Percentiles rank a stretch among this genome's conserved stretches.
phyloP scores from a whole-genome alignment of 305 asterid species.

The Euphrasia arctica region DNA sequence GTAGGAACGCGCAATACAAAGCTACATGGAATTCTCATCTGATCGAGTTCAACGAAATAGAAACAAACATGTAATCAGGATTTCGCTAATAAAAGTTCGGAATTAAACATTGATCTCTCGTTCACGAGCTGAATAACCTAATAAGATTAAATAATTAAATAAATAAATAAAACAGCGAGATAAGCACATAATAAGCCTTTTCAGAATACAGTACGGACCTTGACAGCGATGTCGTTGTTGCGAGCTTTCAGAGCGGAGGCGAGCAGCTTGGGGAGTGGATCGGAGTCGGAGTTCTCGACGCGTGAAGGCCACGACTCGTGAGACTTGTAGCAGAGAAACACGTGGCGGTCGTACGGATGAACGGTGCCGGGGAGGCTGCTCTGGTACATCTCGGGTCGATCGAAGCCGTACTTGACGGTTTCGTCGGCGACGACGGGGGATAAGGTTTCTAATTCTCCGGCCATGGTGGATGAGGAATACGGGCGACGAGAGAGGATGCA shows the following conservation, averaged over 20 bases:
- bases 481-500: slow-evolving; percentile 18
- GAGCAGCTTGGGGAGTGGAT: slow-evolving; percentile 76
- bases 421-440: slow-evolving; percentile 38
- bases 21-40: background rate
- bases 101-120: slow-evolving; percentile 8
- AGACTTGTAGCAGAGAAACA: slow-evolving; percentile 84
- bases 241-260: slow-evolving; percentile 65
- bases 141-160: background rate
- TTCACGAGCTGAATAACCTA: background rate
- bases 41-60: slow-evolving; percentile 7
- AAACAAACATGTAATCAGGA: background rate
- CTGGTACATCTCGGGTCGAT: slow-evolving; percentile 75
- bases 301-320: slow-evolving; percentile 78
- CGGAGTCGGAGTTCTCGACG: slow-evolving; percentile 70
- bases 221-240: slow-evolving; percentile 45
- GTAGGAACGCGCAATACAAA: background rate
- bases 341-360: slow-evolving; percentile 70
- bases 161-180: background rate
- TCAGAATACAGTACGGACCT: slow-evolving; percentile 35
- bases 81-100: slow-evolving; percentile 9
- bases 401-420: slow-evolving; percentile 60
- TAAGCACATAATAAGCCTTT: background rate
- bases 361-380: slow-evolving; percentile 62
- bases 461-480: slow-evolving; percentile 33
- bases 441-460: slow-evolving; percentile 45